Conservation (phyloP, 345 rosid genomes). For the Salix koriyanagi region DNA sequence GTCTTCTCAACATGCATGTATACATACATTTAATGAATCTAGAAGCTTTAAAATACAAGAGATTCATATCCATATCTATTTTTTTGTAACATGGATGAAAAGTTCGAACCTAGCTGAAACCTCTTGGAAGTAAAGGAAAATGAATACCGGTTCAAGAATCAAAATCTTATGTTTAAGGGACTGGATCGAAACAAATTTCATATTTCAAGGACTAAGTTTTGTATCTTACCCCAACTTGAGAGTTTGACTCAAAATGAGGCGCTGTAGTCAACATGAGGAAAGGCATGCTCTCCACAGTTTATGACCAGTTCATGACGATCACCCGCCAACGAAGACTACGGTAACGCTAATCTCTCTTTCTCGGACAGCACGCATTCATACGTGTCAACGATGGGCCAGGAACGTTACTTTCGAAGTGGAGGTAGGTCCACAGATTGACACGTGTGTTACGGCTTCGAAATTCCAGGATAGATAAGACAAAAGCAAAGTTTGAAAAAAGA, state of each 20-base stretch:
- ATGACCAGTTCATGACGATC: neutral
- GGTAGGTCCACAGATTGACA: neutral
- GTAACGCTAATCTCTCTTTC: neutral
- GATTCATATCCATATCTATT: no score
- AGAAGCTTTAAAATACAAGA: no score
- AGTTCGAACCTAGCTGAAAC: no score
- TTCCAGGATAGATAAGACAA: neutral
- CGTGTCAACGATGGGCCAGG: conserved; percentile 4
- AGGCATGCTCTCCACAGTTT: conserved; percentile 7
- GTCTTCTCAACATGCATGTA: no score
- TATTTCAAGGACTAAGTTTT: neutral
- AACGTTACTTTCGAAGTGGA: conserved; percentile 1
- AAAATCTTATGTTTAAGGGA: neutral
- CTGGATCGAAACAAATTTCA: neutral
- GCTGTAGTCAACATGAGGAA: neutral
- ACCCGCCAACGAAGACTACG: neutral
- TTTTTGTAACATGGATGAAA: no score
- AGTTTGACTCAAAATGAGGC: neutral
- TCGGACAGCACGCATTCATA: neutral
- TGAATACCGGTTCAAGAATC: neutral
- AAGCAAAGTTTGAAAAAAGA: neutral
- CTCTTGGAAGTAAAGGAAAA: no score
- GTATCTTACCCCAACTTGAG: neutral
- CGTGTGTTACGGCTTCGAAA: neutral
- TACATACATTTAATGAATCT: no score